Percentiles rank a stretch among this genome's conserved stretches.
phyloP scores from a whole-genome alignment of 495 filamentous ascomycete genomes.

The Annulohypoxylon maeteangense region DNA sequence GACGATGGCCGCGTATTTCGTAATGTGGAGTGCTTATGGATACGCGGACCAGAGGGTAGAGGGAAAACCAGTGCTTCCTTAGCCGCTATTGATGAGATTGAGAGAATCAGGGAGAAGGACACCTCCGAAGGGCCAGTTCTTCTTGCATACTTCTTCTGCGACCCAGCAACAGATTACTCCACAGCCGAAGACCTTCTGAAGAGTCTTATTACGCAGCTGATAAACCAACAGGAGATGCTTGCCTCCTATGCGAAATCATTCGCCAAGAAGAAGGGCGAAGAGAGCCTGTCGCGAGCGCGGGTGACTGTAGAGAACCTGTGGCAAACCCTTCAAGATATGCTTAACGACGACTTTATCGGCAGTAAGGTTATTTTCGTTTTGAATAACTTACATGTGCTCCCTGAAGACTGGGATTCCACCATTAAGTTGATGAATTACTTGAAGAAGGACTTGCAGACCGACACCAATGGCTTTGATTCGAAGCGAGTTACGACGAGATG shows the following conservation, averaged over 20 bases:
- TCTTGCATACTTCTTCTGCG: slow-evolving; percentile 55
- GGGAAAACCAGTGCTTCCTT: slow-evolving; percentile 52
- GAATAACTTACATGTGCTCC: slow-evolving; percentile 52
- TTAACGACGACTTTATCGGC: slow-evolving; percentile 48
- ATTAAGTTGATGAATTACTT: slow-evolving; percentile 49
- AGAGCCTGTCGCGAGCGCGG: slow-evolving; percentile 27
- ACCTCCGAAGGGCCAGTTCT: slow-evolving; percentile 39
- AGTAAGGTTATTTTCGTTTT: slow-evolving; percentile 52
- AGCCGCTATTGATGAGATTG: slow-evolving; percentile 48
- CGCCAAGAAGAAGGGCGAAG: slow-evolving; percentile 44
- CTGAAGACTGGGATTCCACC: slow-evolving; percentile 52
- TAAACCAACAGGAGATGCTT: slow-evolving; percentile 47
- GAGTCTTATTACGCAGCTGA: slow-evolving; percentile 50
- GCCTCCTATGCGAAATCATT: slow-evolving; percentile 52
- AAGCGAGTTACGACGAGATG: slow-evolving; percentile 42
- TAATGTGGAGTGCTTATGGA: slow-evolving; percentile 47
- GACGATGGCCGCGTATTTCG: slow-evolving; percentile 6
- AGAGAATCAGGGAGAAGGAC: slow-evolving; percentile 36
- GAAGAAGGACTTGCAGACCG: slow-evolving; percentile 32
- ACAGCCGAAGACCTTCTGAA: slow-evolving; percentile 55
- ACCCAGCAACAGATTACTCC: slow-evolving; percentile 42
- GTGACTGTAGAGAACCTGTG: slow-evolving; percentile 51
- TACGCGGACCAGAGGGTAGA: slow-evolving; percentile 51
- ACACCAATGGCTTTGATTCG: slow-evolving; percentile 24
- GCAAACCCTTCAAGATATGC: slow-evolving; percentile 50